These are phyloP conservation scores for Eucalyptus pumila DNA, from an alignment of 345 rosid genomes.

Conservation along the genomic window DNA sequence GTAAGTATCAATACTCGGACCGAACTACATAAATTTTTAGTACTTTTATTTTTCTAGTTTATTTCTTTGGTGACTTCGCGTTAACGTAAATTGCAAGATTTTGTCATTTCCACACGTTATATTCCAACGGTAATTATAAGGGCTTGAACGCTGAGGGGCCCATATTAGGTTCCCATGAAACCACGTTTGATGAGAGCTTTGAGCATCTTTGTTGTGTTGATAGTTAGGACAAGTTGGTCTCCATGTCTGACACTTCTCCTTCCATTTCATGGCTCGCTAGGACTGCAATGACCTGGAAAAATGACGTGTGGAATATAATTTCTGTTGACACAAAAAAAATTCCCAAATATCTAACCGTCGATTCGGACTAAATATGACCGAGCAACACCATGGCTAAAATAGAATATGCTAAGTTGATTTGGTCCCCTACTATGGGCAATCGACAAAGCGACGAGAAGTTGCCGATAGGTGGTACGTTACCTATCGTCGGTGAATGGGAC, in stretches of 20 bases:
- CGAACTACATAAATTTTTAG: accelerated
- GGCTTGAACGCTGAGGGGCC: not conserved
- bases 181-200: not conserved
- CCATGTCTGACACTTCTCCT: not conserved
- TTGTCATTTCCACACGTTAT: accelerated
- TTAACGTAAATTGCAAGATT: too few relatives aligned
- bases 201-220: not conserved
- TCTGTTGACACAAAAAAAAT: not conserved
- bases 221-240: not conserved
- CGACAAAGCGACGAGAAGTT: not conserved
- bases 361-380: not conserved
- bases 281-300: not conserved
- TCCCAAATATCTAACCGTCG: not conserved
- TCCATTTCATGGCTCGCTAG: not conserved
- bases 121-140: not conserved
- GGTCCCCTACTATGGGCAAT: not conserved
- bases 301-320: not conserved
- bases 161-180: not conserved
- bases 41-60: too few relatives aligned
- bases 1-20: too few relatives aligned
- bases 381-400: not conserved
- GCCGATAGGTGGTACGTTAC: not conserved
- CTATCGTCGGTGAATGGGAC: not conserved
- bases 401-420: not conserved
- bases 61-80: accelerated